Evolutionary conservation across 2,329 filamentous ascomycete genomes (phyloP).

Genomic region (Fusarium staphyleae): DNA sequence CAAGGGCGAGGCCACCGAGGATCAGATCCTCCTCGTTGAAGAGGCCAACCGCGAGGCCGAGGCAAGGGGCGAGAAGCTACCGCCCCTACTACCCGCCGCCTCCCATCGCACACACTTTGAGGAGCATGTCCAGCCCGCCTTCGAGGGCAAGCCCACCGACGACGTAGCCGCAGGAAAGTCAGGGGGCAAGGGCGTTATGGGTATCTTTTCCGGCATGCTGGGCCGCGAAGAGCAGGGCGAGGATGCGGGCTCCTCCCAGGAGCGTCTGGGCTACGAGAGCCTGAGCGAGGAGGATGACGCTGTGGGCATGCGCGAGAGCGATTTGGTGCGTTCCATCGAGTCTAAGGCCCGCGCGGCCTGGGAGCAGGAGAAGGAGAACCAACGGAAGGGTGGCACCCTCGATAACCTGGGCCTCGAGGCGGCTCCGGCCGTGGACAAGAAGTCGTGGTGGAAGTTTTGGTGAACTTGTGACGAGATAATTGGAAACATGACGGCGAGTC

Average conservation of each 20-base stretch:
- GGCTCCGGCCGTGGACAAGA: slow-evolving; percentile 49
- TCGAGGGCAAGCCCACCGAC: slow-evolving; percentile 34
- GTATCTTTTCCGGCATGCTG: slow-evolving; percentile 45
- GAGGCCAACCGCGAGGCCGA: slow-evolving; percentile 60
- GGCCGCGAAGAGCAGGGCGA: slow-evolving; percentile 38
- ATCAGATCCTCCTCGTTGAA: slow-evolving; percentile 64
- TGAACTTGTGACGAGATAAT: slow-evolving; percentile 37
- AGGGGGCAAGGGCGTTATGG: slow-evolving; percentile 48
- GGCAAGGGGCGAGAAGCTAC: slow-evolving; percentile 55
- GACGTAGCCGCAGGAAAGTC: slow-evolving; percentile 28
- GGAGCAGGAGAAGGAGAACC: slow-evolving; percentile 59
- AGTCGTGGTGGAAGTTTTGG: slow-evolving; percentile 60
- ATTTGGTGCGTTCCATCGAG: slow-evolving; percentile 39
- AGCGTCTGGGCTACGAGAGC: slow-evolving; percentile 27
- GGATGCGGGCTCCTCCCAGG: slow-evolving; percentile 26
- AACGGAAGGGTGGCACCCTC: slow-evolving; percentile 58
- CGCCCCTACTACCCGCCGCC: slow-evolving; percentile 58
- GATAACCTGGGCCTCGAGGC: slow-evolving; percentile 57
- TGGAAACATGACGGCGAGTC: slow-evolving; percentile 15
- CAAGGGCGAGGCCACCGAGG: slow-evolving; percentile 62
- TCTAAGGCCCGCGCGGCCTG: slow-evolving; percentile 54
- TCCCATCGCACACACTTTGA: slow-evolving; percentile 48
- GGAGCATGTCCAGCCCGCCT: slow-evolving; percentile 45
- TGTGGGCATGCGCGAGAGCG: slow-evolving; percentile 23
- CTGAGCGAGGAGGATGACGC: slow-evolving; percentile 35